A percentile compares a stretch with the other conserved stretches of the same genome.
These are phyloP conservation scores for Crotalaria pallida DNA, from an alignment of 306 rosid genomes.

Conservation along the genomic window DNA sequence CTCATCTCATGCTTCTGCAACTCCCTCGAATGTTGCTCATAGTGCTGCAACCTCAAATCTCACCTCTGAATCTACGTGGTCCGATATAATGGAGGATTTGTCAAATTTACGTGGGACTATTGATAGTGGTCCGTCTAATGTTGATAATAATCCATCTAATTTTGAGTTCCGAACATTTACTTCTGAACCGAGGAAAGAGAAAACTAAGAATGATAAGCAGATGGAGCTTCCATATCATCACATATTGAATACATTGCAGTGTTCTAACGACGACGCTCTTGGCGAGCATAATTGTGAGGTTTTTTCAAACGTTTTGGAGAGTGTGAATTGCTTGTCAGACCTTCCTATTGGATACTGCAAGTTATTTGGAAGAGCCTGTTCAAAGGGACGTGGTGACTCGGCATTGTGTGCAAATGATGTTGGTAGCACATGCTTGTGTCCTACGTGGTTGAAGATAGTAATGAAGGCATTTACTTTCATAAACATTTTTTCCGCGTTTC, in stretches of 20 bases:
- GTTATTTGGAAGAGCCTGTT: conserved; percentile 38
- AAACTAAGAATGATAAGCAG: conserved; percentile 35
- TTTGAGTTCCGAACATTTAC: background rate
- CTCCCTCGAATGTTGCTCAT: conserved; percentile 11
- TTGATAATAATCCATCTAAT: background rate
- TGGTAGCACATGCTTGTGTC: conserved; percentile 58
- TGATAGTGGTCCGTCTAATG: background rate
- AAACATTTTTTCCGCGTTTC: conserved; percentile 53
- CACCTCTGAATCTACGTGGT: conserved; percentile 68
- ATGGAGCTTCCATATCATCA: conserved; percentile 49
- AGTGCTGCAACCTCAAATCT: conserved; percentile 37
- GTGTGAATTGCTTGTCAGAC: conserved; percentile 57
- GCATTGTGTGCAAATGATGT: conserved; percentile 1
- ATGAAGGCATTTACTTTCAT: conserved; percentile 72
- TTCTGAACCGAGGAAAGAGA: conserved; percentile 18
- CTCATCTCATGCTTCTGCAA: conserved; percentile 16
- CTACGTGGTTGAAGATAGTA: conserved; percentile 69
- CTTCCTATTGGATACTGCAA: conserved; percentile 57
- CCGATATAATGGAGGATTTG: conserved; percentile 65
- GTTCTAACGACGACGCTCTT: conserved; percentile 21
- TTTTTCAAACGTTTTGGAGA: conserved; percentile 51
- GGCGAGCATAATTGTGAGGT: conserved; percentile 39
- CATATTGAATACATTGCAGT: conserved; percentile 38
- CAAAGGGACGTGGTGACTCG: conserved; percentile 22
- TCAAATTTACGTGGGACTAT: conserved; percentile 36